Percentiles rank a stretch among this genome's conserved stretches.
These are phyloP conservation scores for Plenodomus tracheiphilus DNA, from an alignment of 2,329 filamentous ascomycete genomes.

Conservation along the genomic window DNA sequence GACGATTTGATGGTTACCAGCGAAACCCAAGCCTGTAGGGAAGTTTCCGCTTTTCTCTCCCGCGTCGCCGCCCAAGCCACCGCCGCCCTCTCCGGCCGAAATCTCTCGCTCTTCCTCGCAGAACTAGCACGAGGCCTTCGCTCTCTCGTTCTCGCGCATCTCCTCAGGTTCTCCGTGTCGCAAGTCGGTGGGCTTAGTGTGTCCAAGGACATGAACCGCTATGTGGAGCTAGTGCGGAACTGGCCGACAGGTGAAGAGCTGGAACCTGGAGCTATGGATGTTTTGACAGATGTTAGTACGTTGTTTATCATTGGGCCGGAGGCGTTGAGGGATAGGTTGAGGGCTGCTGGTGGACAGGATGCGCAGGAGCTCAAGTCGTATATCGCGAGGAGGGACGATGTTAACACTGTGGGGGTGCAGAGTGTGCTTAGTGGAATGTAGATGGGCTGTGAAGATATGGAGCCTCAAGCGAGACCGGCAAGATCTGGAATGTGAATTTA, in stretches of 20 bases:
- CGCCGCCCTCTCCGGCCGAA: conserved; percentile 77
- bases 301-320: conserved; percentile 85
- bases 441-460: no score
- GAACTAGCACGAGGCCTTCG: conserved; percentile 83
- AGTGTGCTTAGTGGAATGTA: conserved; percentile 66
- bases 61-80: conserved; percentile 65
- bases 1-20: conserved; percentile 49
- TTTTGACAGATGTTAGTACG: conserved; percentile 90
- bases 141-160: conserved; percentile 81
- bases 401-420: conserved; percentile 78
- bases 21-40: conserved; percentile 80
- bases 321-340: conserved; percentile 55
- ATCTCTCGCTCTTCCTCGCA: conserved; percentile 78
- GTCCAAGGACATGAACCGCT: conserved; percentile 93
- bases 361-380: conserved; percentile 72
- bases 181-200: conserved; percentile 93
- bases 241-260: conserved; percentile 71
- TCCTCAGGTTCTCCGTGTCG: conserved; percentile 92
- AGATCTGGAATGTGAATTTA: no score
- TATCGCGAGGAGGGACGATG: conserved; percentile 83
- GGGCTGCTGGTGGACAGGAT: conserved; percentile 49
- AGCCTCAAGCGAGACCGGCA: no score
- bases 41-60: conserved; percentile 78
- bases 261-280: conserved; percentile 65
- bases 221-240: conserved; percentile 79